Percentiles rank a stretch among this genome's conserved stretches.
Evolutionary conservation across 495 filamentous ascomycete genomes (phyloP).

Genomic region (Friedmanniomyces simplex): DNA sequence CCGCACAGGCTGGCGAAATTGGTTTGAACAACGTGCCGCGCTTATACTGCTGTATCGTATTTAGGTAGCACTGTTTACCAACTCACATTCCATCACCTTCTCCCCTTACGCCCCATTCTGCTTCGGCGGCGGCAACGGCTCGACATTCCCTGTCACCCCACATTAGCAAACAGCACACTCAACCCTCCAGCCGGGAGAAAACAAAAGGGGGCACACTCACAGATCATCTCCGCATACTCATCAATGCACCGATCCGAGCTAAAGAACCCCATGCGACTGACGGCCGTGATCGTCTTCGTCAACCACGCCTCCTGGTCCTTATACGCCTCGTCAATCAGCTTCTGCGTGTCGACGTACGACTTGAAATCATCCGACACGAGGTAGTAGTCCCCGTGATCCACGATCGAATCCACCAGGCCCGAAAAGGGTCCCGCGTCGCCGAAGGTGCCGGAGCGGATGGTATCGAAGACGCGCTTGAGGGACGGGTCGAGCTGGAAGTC

Average conservation of each 20-base stretch:
- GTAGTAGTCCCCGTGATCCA: conserved; percentile 93
- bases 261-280: conserved; percentile 95
- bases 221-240: conserved; percentile 95
- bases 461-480: conserved; percentile 70
- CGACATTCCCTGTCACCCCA: neutral
- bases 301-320: conserved; percentile 85
- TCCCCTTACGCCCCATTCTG: conserved; percentile 2
- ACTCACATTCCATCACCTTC: too few relatives aligned
- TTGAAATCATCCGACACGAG: conserved; percentile 95
- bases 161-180: neutral
- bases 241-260: conserved; percentile 91
- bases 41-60: too few relatives aligned
- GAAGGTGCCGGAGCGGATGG: conserved; percentile 66
- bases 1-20: too few relatives aligned
- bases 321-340: conserved; percentile 82
- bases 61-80: too few relatives aligned
- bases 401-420: conserved; percentile 71
- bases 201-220: conserved; percentile 64
- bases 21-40: too few relatives aligned
- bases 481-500: conserved; percentile 63
- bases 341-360: conserved; percentile 82
- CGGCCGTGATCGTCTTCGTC: conserved; percentile 75
- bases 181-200: neutral
- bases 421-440: conserved; percentile 64
- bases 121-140: conserved; percentile 8